These are phyloP conservation scores for Erythrophleum ivorense DNA, from an alignment of 331 rosid genomes.

Conservation along the genomic window DNA sequence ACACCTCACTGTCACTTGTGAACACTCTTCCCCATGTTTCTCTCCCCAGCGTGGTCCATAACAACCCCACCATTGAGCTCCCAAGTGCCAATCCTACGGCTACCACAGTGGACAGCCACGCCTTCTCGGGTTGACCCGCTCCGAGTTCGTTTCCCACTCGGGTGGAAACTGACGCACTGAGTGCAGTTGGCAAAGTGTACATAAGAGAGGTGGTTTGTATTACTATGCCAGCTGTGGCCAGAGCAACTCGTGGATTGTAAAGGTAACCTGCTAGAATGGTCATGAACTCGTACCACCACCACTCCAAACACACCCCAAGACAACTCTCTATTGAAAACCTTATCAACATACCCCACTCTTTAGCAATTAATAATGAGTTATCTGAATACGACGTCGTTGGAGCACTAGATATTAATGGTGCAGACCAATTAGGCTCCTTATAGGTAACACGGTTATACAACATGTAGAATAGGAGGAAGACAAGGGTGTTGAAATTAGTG, in stretches of 20 bases:
- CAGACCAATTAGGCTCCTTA: not conserved
- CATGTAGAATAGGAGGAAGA: conserved; percentile 63
- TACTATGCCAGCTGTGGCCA: conserved; percentile 63
- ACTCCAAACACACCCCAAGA: conserved; percentile 83
- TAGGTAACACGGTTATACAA: not conserved
- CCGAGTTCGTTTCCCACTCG: conserved; percentile 72
- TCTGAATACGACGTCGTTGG: too few relatives aligned
- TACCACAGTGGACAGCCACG: conserved; percentile 55
- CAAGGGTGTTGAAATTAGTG: conserved; percentile 67
- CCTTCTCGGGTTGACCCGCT: conserved; percentile 54
- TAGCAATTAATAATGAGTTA: not conserved
- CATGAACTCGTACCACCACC: conserved; percentile 99
- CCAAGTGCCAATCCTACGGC: conserved; percentile 56
- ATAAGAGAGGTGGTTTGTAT: conserved; percentile 69
- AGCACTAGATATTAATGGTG: conserved; percentile 30
- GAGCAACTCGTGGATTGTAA: conserved; percentile 56
- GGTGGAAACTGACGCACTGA: conserved; percentile 66
- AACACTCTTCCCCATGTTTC: conserved; percentile 68
- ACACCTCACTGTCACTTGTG: conserved; percentile 58
- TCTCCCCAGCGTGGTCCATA: conserved; percentile 60
- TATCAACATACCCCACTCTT: conserved; percentile 67
- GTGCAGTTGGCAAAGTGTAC: conserved; percentile 64
- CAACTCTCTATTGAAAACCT: conserved; percentile 69
- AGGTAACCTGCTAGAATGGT: conserved; percentile 84
- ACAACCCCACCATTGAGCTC: conserved; percentile 56